Evolutionary conservation across 2,329 filamentous ascomycete species (phyloP).

Genomic region (Pseudogymnoascus sp.): DNA sequence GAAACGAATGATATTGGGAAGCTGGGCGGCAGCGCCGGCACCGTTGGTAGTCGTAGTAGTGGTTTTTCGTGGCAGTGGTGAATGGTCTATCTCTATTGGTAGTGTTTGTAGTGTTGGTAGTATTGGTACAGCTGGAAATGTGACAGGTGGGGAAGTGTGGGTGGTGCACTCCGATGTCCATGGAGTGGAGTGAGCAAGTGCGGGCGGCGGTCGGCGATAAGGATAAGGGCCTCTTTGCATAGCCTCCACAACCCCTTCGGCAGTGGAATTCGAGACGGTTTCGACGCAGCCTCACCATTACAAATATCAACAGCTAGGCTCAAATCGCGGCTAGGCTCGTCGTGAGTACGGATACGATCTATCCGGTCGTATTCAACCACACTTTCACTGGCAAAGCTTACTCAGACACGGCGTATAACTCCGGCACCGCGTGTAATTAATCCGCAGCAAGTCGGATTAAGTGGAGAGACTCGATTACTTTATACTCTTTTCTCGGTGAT

Average conservation of each 20-base stretch:
- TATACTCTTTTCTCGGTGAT: background rate
- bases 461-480: background rate
- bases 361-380: background rate
- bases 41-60: background rate
- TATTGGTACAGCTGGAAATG: background rate
- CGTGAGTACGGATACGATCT: background rate
- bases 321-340: background rate
- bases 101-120: background rate
- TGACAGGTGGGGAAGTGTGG: slow-evolving; percentile 5
- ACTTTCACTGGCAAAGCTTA: background rate
- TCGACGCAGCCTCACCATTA: background rate
- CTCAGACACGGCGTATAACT: background rate
- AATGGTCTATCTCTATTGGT: background rate
- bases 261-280: background rate
- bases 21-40: background rate
- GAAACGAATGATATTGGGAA: background rate
- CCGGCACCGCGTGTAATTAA: background rate
- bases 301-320: background rate
- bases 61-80: background rate
- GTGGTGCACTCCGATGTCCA: background rate
- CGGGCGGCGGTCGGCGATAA: slow-evolving; percentile 5
- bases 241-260: slow-evolving; percentile 4
- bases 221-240: slow-evolving; percentile 4
- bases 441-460: background rate
- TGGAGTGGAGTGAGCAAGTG: background rate